Conservation (phyloP, 2,329 filamentous ascomycete genomes). For the Penicillium sp. region DNA sequence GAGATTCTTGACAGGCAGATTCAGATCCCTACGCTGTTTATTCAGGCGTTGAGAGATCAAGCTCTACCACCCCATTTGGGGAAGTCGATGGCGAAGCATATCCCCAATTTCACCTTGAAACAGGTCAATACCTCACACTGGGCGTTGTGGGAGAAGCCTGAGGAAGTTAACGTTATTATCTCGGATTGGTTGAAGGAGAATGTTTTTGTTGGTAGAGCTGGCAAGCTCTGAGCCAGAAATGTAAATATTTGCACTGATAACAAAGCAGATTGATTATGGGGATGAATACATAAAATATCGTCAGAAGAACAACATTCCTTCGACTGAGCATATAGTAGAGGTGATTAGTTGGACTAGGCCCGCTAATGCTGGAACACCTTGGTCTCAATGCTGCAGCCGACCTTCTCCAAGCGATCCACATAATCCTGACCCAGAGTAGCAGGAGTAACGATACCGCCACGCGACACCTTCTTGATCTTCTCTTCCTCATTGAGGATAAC, state of each 20-base stretch:
- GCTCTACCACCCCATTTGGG: slow-evolving; percentile 74
- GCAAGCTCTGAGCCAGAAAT: slow-evolving; percentile 41
- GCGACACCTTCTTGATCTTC: slow-evolving; percentile 41
- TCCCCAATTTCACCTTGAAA: slow-evolving; percentile 64
- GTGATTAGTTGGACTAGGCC: not conserved
- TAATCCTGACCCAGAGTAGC: slow-evolving; percentile 50
- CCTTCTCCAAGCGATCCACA: slow-evolving; percentile 47
- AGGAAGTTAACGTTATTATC: slow-evolving; percentile 69
- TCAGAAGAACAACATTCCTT: not conserved
- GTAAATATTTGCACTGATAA: not conserved
- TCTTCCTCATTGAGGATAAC: slow-evolving; percentile 46
- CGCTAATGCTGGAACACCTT: slow-evolving; percentile 35
- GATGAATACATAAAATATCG: not conserved
- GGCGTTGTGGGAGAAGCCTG: slow-evolving; percentile 74
- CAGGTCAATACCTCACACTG: slow-evolving; percentile 77
- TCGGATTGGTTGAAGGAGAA: slow-evolving; percentile 66
- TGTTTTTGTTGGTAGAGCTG: slow-evolving; percentile 46
- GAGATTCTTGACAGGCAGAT: slow-evolving; percentile 46
- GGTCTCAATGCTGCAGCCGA: slow-evolving; percentile 45
- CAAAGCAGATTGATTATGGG: slow-evolving; percentile 2
- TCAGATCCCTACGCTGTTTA: slow-evolving; percentile 69
- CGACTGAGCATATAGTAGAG: not conserved
- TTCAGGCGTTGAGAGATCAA: slow-evolving; percentile 69
- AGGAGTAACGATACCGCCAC: slow-evolving; percentile 52
- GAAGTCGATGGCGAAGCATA: slow-evolving; percentile 66